A percentile compares a stretch with the other conserved stretches of the same genome.
Evolutionary conservation across 1,284 basidiomycete species (phyloP).

Genomic region (Taiwanofungus camphoratus): DNA sequence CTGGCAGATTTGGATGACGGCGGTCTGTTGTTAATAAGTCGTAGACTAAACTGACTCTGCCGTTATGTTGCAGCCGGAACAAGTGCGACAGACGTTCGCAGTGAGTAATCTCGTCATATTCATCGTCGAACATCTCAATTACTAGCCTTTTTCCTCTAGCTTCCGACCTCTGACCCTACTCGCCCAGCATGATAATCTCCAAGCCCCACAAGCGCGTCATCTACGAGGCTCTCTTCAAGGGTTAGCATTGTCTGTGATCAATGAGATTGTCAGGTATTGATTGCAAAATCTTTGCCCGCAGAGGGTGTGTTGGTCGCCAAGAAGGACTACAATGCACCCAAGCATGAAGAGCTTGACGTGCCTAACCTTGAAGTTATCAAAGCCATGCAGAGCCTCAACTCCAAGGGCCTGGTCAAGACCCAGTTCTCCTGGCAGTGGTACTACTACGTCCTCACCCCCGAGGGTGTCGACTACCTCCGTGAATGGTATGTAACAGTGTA

Average conservation of each 20-base stretch:
- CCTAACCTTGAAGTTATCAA: slow-evolving; percentile 99
- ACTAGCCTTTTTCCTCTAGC: slow-evolving; percentile 23
- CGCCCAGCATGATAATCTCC: slow-evolving; percentile 80
- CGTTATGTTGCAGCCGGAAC: slow-evolving; percentile 25
- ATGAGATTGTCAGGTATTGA: not conserved
- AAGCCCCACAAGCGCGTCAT: slow-evolving; percentile 82
- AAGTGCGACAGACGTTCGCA: slow-evolving; percentile 31
- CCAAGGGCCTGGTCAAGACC: slow-evolving; percentile 94
- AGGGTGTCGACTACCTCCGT: slow-evolving; percentile 93
- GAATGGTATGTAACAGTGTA: slow-evolving; percentile 82
- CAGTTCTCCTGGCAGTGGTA: slow-evolving; percentile 97
- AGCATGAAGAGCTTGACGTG: slow-evolving; percentile 96
- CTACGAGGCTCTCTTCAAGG: slow-evolving; percentile 99
- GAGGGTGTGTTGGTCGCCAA: slow-evolving; percentile 99
- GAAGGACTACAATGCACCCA: slow-evolving; percentile 97
- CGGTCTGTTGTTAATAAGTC: slow-evolving; percentile 4
- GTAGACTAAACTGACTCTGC: slow-evolving; percentile 17
- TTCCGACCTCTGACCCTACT: slow-evolving; percentile 33
- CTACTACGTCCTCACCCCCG: slow-evolving; percentile 92
- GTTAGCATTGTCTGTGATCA: slow-evolving; percentile 54
- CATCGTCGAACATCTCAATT: not conserved
- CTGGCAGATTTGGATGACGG: slow-evolving; percentile 23
- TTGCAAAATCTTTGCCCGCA: slow-evolving; percentile 25
- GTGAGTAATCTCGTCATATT: slow-evolving; percentile 20
- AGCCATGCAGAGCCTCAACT: slow-evolving; percentile 97